Evolutionary conservation across 768 basidiomycete species (phyloP), one percentile per base, ranked within the genome.

Genomic region (Auricularia auricula-judae): DNA sequence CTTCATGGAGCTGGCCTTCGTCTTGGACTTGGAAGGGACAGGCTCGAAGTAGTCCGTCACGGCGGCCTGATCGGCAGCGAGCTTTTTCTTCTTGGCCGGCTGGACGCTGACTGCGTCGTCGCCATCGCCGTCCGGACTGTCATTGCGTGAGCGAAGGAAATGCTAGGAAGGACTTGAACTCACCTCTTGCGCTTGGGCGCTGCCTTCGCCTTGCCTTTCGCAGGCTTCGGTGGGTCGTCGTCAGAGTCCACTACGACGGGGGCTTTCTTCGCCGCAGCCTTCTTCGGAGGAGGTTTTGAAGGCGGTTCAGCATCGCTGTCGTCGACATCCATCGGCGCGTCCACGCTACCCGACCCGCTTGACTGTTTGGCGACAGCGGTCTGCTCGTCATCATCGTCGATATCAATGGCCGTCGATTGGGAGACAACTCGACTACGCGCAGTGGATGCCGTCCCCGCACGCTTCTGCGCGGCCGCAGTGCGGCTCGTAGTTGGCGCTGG

Each of bases 161-260:
- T 34, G 39, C 34, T 11, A 33, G 61, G 59, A 59, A 4, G 63
- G 65, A 51, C 21, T 10, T 33, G 23, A 18, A 33, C 72, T 36
- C 62, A 87, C 89, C 83, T 88, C 74, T 91, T 92, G 53, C 88
- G 84, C 74, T 91, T 91, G 54, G 75, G 71, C 16, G 70, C 68
- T 18, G 72, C 71, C 69, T 77, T 78, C 2, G 74, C 78, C 67
- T 83, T 85, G 43, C 72, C 78, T 65, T 82, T 83, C 39, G 72
- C 68, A 0, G 72, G 66, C 18, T 67, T 69, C 53, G 66, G 65
- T 7, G 70, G 16, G 16, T 65, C 60, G 16, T 61, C 64, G 36
- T 65, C 66, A 11, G 53, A 58, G 16, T 69, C 69, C 16, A 56
- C 54, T 62, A 65, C 43, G 36, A 39, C 53, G 29, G 62, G 43